Evolutionary conservation across 805 yeast species (phyloP).

Genomic region (Ogataea populi-albae): DNA sequence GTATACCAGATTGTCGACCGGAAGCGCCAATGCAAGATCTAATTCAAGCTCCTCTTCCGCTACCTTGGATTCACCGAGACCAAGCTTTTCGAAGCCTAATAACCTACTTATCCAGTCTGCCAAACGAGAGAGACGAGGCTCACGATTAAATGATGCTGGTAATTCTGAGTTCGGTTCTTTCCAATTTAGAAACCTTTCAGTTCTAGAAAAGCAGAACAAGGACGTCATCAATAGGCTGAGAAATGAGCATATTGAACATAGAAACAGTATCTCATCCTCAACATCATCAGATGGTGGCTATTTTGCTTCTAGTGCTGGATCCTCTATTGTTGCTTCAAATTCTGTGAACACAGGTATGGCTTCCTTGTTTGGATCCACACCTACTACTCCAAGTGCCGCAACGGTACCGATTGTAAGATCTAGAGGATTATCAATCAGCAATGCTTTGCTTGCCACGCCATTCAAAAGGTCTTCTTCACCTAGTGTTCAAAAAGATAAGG

Average conservation of each 20-base stretch:
- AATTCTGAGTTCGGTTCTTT: slow-evolving; percentile 86
- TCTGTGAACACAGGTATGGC: slow-evolving; percentile 14
- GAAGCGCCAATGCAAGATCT: slow-evolving; percentile 10
- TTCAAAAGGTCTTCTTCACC: slow-evolving; percentile 35
- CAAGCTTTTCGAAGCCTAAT: slow-evolving; percentile 25
- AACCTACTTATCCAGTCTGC: slow-evolving; percentile 30
- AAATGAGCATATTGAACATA: slow-evolving; percentile 71
- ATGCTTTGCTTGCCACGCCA: slow-evolving; percentile 21
- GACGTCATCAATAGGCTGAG: slow-evolving; percentile 87
- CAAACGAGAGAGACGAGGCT: slow-evolving; percentile 68
- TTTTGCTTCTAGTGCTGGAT: slow-evolving; percentile 12
- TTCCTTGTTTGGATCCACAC: slow-evolving; percentile 17
- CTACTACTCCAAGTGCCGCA: slow-evolving; percentile 24
- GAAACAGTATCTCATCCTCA: slow-evolving; percentile 38
- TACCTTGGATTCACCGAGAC: slow-evolving; percentile 29
- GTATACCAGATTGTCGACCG: slow-evolving; percentile 1
- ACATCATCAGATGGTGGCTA: slow-evolving; percentile 43
- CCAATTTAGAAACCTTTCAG: slow-evolving; percentile 82
- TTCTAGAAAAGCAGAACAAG: slow-evolving; percentile 89
- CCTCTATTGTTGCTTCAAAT: slow-evolving; percentile 2
- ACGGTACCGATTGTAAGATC: slow-evolving; percentile 12
- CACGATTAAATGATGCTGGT: slow-evolving; percentile 57
- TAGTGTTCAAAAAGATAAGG: slow-evolving; percentile 18
- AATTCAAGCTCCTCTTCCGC: slow-evolving; percentile 28
- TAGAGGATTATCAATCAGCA: slow-evolving; percentile 18